phyloP scores from a whole-genome alignment of 306 rosid genomes.

The Vigna mungo region DNA sequence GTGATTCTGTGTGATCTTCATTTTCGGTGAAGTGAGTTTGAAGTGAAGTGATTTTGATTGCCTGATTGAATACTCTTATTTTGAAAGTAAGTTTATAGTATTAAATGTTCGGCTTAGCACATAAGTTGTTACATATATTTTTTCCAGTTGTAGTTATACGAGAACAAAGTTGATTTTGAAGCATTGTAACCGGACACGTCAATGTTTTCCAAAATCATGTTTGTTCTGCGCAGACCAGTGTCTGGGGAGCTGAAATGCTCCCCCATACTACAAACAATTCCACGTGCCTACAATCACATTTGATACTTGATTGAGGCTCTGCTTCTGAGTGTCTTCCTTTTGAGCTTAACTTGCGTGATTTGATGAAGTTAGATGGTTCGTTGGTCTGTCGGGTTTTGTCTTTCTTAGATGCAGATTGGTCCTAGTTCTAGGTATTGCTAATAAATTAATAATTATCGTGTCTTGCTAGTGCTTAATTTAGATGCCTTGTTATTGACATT shows the following conservation, averaged over 20 bases:
- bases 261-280: background rate
- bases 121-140: background rate
- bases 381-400: conserved; percentile 19
- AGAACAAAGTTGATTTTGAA: background rate
- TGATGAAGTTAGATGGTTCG: background rate
- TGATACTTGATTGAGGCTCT: conserved; percentile 30
- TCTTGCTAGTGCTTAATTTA: conserved; percentile 3
- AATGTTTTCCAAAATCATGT: conserved; percentile 1
- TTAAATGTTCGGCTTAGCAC: background rate
- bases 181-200: background rate
- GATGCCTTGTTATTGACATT: conserved; percentile 4
- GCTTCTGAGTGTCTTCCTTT: background rate
- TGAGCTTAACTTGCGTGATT: conserved; percentile 23
- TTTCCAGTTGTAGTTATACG: background rate
- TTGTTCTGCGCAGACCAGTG: background rate
- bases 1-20: background rate
- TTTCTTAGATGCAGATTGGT: conserved; percentile 24
- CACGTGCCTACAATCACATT: conserved; percentile 28
- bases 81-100: background rate
- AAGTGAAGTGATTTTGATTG: background rate
- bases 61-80: background rate
- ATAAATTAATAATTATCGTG: background rate
- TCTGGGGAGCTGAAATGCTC: background rate
- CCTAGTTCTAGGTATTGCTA: conserved; percentile 5
- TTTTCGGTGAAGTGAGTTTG: background rate